These are phyloP conservation scores for Serendipita sp. DNA, from an alignment of 768 basidiomycete genomes.

Conservation along the genomic window DNA sequence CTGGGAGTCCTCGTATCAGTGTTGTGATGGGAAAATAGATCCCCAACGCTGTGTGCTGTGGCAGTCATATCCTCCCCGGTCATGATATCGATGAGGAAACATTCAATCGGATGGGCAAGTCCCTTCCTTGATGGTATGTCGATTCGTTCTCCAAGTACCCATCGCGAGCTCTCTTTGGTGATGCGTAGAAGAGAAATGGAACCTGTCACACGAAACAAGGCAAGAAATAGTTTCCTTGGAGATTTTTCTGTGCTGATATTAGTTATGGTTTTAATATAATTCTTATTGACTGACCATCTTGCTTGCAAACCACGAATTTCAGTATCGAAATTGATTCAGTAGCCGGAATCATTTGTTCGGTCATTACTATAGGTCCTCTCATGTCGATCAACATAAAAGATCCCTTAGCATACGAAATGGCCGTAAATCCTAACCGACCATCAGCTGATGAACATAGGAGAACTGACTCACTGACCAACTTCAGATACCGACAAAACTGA, in stretches of 20 bases:
- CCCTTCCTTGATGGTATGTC: background rate
- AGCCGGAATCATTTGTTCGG: background rate
- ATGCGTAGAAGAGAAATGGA: background rate
- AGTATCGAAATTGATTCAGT: background rate
- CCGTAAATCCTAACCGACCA: background rate
- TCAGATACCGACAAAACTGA: background rate
- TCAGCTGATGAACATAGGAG: background rate
- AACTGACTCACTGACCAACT: background rate
- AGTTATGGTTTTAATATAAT: background rate
- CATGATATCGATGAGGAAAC: background rate
- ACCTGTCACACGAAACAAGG: background rate
- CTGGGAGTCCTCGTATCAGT: background rate
- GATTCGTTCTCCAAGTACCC: background rate
- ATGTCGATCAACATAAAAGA: background rate
- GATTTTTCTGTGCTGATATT: background rate
- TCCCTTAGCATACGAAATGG: background rate
- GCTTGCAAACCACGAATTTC: background rate
- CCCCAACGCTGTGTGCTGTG: background rate
- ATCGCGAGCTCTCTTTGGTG: background rate
- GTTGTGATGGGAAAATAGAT: background rate
- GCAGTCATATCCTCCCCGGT: background rate
- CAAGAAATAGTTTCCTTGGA: background rate
- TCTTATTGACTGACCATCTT: background rate
- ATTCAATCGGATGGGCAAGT: background rate
- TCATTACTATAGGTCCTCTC: background rate